phyloP scores from a whole-genome alignment of 148 eudicot species.

The Rhododendron ferrugineum region DNA sequence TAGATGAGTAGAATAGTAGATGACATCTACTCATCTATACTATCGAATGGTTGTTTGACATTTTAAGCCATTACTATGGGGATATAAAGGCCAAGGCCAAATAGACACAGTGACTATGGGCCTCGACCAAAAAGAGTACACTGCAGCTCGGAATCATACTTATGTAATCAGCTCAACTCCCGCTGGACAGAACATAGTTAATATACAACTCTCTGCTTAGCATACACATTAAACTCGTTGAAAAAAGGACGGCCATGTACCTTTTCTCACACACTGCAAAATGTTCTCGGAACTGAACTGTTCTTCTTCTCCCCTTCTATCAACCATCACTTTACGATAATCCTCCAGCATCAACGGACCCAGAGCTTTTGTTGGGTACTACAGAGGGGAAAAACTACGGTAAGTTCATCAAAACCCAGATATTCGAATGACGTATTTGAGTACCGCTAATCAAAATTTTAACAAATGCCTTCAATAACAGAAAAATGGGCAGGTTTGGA shows the following conservation, averaged over 20 bases:
- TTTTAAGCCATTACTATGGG: not conserved
- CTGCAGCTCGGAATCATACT: not conserved
- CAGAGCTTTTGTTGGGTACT: conserved; percentile 94
- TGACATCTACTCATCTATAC: not conserved
- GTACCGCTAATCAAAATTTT: not conserved
- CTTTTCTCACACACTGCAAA: conserved; percentile 73
- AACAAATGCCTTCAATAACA: not conserved
- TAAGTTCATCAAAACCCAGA: not conserved
- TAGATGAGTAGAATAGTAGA: not conserved
- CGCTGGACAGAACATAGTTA: not conserved
- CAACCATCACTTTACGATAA: conserved; percentile 83
- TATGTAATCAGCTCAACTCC: not conserved
- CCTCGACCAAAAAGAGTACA: not conserved
- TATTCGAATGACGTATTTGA: not conserved
- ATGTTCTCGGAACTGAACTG: conserved; percentile 72
- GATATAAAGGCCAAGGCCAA: not conserved
- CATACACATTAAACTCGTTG: not conserved
- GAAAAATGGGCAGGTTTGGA: not conserved
- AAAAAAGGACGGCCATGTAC: conserved; percentile 23
- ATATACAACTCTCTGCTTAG: not conserved
- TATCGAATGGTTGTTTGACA: not conserved
- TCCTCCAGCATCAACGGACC: conserved; percentile 90
- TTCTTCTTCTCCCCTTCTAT: conserved; percentile 80
- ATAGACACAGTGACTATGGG: not conserved
- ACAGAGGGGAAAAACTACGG: conserved; percentile 10